Conservation (phyloP, 257 asterid genomes). For the Solanum paucissectum region DNA sequence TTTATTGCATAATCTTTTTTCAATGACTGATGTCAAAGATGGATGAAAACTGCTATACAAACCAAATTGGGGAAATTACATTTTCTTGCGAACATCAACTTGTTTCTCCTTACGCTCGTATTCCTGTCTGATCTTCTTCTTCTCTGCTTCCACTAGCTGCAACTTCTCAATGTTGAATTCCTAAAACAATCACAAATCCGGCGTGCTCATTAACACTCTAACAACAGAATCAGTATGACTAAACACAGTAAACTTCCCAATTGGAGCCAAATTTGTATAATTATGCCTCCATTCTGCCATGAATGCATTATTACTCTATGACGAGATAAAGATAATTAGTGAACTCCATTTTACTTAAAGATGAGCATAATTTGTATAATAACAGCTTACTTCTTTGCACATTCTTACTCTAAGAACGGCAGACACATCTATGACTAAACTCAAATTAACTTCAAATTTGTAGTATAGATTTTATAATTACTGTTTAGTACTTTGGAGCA, state of each 20-base stretch:
- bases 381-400: background rate
- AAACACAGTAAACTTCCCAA: background rate
- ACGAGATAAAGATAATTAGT: background rate
- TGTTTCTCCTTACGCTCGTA: slow-evolving; percentile 93
- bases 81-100: slow-evolving; percentile 80
- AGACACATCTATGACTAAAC: background rate
- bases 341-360: background rate
- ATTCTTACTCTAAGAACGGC: background rate
- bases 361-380: background rate
- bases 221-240: background rate
- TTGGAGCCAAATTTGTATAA: background rate
- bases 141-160: slow-evolving; percentile 96
- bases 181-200: slow-evolving; percentile 17
- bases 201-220: background rate
- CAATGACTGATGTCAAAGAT: background rate
- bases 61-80: slow-evolving; percentile 27
- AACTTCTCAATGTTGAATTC: slow-evolving; percentile 98
- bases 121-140: slow-evolving; percentile 95
- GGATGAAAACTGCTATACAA: background rate
- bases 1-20: background rate
- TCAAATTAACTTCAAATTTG: background rate
- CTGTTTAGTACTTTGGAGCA: background rate
- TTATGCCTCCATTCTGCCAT: background rate
- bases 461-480: background rate
- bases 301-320: background rate